Evolutionary conservation across 2,329 filamentous ascomycete genomes (phyloP), one percentile per base, ranked within the genome.

Genomic region (Helotiales sp.): DNA sequence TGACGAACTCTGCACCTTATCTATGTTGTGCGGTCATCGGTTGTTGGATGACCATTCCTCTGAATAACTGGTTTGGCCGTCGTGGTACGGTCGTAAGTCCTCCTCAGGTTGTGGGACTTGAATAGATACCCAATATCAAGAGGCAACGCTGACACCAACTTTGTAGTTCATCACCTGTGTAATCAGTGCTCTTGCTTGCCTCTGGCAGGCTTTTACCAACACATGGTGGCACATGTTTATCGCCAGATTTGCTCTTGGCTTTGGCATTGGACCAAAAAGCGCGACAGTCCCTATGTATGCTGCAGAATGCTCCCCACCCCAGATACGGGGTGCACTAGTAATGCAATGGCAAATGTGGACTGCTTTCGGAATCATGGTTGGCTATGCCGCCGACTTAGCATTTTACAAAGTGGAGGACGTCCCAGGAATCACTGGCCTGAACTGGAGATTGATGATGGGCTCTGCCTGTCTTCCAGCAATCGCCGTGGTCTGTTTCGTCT

Each of bases 331-430:
- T 65, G 84, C 80, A 13, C 75, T 70, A n/a, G 91, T 93, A 70
- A 95, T 95, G 91, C 89, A 88, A 69, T 95, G 92, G 91, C 90
- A 94, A 79, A 81, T 91, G 78, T 91, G 88, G 86, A 88, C 84
- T 2, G 84, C 84, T 2, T 86, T 89, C 74, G 87, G 87, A 55
- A 88, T 89, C 70, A 84, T 87, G 71, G 78, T 88, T 20, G 89
- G 88, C 37, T 89, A 85, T 61, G 85, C 82, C 58, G 85, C 85
- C 67, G 89, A 89, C 83, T 77, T 87, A 4, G 65, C 82, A 78
- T 86, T 76, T 75, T 86, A 84, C 71, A 85, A 68, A n/a, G 57
- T 61, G 10, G 34, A 59, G 13, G 52, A 80, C 87, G 58, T 81
- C 15, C 47, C 22, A 15, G 47, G 0, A 81, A 0, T 49, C 83